A percentile compares a stretch with the other conserved stretches of the same genome.
phyloP scores from a whole-genome alignment of 805 yeast species.

The Dipodascopsis tothii region DNA sequence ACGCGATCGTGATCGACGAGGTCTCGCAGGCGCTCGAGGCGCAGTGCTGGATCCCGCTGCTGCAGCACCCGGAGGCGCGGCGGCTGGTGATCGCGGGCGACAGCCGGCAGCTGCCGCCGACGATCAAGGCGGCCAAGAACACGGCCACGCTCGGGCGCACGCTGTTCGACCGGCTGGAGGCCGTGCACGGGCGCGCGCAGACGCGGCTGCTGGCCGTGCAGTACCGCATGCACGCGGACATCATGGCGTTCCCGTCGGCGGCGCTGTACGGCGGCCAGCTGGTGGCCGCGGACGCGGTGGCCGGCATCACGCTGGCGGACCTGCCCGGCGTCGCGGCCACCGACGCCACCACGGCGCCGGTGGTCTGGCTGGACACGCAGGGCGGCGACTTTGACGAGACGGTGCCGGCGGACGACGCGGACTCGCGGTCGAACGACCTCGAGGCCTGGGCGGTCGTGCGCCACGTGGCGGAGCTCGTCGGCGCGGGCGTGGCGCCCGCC shows the following conservation, averaged over 20 bases:
- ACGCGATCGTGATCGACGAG: constrained; percentile 84
- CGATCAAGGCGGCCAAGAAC: constrained; percentile 49
- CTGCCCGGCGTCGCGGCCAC: constrained; percentile 42
- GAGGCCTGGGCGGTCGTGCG: constrained; percentile 57
- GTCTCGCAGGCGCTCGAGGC: constrained; percentile 92
- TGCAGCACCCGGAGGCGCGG: constrained; percentile 50
- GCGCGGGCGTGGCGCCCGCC: constrained; percentile 44
- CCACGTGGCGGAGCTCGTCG: constrained; percentile 49
- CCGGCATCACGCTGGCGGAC: constrained; percentile 46
- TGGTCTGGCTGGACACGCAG: constrained; percentile 88
- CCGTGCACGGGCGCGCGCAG: constrained; percentile 40
- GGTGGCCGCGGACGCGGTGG: constrained; percentile 55
- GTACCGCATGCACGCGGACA: constrained; percentile 74
- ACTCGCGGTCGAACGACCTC: constrained; percentile 67
- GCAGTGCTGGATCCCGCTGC: constrained; percentile 90
- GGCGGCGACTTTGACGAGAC: constrained; percentile 76
- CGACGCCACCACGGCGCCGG: constrained; percentile 50
- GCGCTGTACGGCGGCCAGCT: constrained; percentile 58
- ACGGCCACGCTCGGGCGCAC: constrained; percentile 52
- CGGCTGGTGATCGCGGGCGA: constrained; percentile 84
- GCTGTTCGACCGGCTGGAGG: constrained; percentile 69
- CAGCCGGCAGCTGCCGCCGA: constrained; percentile 85
- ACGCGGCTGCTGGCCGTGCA: constrained; percentile 63
- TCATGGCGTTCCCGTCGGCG: constrained; percentile 71
- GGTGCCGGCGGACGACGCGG: constrained; percentile 32